Percentiles rank a stretch among this genome's conserved stretches.
These are phyloP conservation scores for Aphanomyces stellatus DNA, from an alignment of 352 stramenopile species.

Conservation along the genomic window DNA sequence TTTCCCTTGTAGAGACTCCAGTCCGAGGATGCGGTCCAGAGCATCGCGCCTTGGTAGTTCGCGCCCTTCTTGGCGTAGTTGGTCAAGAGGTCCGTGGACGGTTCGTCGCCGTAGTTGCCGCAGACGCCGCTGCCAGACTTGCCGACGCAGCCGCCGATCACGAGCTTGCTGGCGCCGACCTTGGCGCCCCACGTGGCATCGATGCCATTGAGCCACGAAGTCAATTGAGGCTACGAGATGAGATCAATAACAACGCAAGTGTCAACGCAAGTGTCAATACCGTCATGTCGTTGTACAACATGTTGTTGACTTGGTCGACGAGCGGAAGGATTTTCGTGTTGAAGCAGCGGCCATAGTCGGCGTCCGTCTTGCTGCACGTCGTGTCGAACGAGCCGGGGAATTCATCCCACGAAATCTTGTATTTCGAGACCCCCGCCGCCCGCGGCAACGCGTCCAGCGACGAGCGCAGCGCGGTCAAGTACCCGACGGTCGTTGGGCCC, in stretches of 20 bases:
- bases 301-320: slow-evolving; percentile 12
- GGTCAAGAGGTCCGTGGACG: background rate
- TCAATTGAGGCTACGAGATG: no score
- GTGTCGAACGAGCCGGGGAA: background rate
- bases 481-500: background rate
- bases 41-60: slow-evolving; percentile 4
- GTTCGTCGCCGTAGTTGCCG: background rate
- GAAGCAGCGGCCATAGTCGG: slow-evolving; percentile 6
- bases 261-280: no score
- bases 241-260: no score
- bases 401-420: slow-evolving; percentile 4
- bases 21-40: background rate
- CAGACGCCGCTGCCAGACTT: background rate
- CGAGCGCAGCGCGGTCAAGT: background rate
- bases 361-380: background rate
- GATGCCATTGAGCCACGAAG: no score
- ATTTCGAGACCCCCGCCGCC: background rate
- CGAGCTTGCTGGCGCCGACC: background rate
- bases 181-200: background rate
- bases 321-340: background rate
- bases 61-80: background rate
- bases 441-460: background rate
- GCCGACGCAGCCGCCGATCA: background rate
- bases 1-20: background rate
- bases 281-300: slow-evolving; percentile 1